Evolutionary conservation across 352 stramenopile species (phyloP).

Genomic region (Phytophthora pisi): DNA sequence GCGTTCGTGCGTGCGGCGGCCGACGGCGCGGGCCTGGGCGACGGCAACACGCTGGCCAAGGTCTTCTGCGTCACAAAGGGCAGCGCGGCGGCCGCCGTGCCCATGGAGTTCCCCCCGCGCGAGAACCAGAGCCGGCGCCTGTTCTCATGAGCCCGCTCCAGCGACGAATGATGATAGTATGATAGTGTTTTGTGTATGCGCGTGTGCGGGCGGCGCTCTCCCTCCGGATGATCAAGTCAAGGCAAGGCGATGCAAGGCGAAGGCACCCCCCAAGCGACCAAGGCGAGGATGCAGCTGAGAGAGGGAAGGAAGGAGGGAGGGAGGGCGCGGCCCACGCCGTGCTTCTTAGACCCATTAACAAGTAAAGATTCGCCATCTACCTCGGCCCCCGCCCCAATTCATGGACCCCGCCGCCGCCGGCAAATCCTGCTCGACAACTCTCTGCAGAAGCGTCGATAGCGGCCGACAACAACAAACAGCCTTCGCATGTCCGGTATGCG

Average conservation of each 20-base stretch:
- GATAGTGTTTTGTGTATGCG: slow-evolving; percentile 32
- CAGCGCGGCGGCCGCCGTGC: slow-evolving; percentile 33
- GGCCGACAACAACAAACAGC: background rate
- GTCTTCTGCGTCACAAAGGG: slow-evolving; percentile 43
- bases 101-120: slow-evolving; percentile 46
- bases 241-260: too few relatives aligned
- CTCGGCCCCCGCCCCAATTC: background rate
- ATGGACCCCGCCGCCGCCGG: background rate
- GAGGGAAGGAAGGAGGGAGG: background rate
- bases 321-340: slow-evolving; percentile 1
- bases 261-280: background rate
- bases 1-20: slow-evolving; percentile 40
- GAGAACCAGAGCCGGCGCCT: slow-evolving; percentile 39
- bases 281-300: background rate
- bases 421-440: slow-evolving; percentile 15
- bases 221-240: slow-evolving; percentile 4
- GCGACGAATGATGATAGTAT: slow-evolving; percentile 21
- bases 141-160: slow-evolving; percentile 32
- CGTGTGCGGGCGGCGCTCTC: slow-evolving; percentile 14
- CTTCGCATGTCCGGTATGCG: too few relatives aligned
- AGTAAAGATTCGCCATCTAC: slow-evolving; percentile 18
- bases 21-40: slow-evolving; percentile 20
- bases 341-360: slow-evolving; percentile 26
- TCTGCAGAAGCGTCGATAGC: background rate
- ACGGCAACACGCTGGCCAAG: slow-evolving; percentile 38